These are phyloP conservation scores for Solanum neorickii DNA, from an alignment of 257 asterid genomes.

Conservation along the genomic window DNA sequence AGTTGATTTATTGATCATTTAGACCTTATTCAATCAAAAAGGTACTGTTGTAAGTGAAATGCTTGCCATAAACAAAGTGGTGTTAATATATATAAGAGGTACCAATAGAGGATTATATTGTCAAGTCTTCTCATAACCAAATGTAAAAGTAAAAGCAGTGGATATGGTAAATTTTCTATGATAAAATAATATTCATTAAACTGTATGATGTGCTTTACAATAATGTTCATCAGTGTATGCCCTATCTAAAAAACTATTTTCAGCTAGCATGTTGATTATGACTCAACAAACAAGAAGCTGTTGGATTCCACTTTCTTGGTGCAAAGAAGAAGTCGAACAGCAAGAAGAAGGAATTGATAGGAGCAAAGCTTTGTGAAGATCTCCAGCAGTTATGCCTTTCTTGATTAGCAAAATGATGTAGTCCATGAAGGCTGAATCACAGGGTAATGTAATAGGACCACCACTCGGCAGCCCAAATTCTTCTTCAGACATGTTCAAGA, in stretches of 20 bases:
- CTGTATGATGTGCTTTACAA: not conserved
- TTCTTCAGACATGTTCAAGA: not conserved
- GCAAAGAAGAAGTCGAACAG: not conserved
- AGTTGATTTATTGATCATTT: not conserved
- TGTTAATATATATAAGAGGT: not conserved
- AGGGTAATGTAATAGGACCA: not conserved
- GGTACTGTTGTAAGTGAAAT: not conserved
- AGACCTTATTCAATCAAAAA: not conserved
- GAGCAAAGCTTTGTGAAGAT: not conserved
- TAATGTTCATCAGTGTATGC: too few relatives aligned
- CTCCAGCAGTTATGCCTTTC: not conserved
- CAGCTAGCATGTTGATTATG: not conserved
- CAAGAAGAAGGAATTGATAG: not conserved
- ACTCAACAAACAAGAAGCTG: not conserved
- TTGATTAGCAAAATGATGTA: not conserved
- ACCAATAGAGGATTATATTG: not conserved
- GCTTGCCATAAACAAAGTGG: not conserved
- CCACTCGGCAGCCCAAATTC: not conserved
- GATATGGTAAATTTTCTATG: not conserved
- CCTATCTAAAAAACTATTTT: too few relatives aligned
- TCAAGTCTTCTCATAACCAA: too few relatives aligned
- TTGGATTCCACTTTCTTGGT: not conserved
- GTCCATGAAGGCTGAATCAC: not conserved
- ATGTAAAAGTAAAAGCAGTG: not conserved
- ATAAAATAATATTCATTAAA: too few relatives aligned